Conservation (phyloP, 176 grass and related monocot species). For the Oryza nivara region DNA sequence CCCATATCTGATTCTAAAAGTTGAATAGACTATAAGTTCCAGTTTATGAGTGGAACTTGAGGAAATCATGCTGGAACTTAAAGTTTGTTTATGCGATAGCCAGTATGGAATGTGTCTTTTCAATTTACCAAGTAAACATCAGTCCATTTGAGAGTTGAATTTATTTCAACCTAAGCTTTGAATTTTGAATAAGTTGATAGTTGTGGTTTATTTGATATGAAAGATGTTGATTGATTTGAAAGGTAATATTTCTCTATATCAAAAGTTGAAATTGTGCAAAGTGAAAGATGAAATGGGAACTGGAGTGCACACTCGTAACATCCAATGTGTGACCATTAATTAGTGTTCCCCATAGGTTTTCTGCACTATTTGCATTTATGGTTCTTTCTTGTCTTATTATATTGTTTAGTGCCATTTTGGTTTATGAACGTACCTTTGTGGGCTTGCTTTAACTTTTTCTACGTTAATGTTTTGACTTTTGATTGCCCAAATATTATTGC, state of each 20-base stretch:
- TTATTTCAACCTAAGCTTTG: not conserved
- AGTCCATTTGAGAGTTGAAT: not conserved
- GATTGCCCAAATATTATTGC: conserved; percentile 16
- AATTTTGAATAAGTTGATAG: not conserved
- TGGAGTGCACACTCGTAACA: not conserved
- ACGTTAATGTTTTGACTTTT: not conserved
- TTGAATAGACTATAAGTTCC: not conserved
- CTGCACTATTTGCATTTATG: conserved; percentile 9
- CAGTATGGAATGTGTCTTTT: not conserved
- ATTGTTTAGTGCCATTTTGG: conserved; percentile 10
- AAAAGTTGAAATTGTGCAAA: not conserved
- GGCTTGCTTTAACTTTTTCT: conserved; percentile 18
- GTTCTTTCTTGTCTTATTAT: not conserved
- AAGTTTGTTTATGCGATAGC: not conserved
- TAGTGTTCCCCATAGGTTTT: not conserved
- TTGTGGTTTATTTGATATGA: not conserved
- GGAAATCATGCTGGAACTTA: not conserved
- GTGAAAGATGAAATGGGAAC: not conserved
- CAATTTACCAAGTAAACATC: not conserved
- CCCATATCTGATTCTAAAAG: not conserved
- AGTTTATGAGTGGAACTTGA: not conserved
- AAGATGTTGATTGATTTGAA: not conserved
- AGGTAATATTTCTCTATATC: not conserved
- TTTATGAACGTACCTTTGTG: conserved; percentile 22
- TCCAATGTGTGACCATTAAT: not conserved